Conservation (phyloP, 2,329 filamentous ascomycete species). For the Cytospora mali region DNA sequence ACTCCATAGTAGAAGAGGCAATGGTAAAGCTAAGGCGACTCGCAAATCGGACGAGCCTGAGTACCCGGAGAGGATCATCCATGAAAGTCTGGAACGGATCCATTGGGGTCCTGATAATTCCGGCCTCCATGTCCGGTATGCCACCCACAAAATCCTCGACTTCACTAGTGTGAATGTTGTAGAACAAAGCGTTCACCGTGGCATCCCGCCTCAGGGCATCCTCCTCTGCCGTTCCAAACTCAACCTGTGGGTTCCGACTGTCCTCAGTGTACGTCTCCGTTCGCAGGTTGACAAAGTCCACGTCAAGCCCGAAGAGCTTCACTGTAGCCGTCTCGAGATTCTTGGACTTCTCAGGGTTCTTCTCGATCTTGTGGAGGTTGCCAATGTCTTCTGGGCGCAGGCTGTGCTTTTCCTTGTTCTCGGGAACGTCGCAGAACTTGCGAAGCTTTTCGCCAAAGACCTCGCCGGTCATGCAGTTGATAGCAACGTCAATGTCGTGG, state of each 20-base stretch:
- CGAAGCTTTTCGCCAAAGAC: slow-evolving; percentile 71
- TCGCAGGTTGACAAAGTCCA: slow-evolving; percentile 92
- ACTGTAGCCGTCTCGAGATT: slow-evolving; percentile 91
- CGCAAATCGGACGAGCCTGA: slow-evolving; percentile 87
- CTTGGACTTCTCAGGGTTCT: slow-evolving; percentile 95
- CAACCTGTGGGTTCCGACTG: slow-evolving; percentile 87
- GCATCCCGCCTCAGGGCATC: slow-evolving; percentile 89
- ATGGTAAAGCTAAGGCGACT: slow-evolving; percentile 82
- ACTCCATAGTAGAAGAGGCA: slow-evolving; percentile 65
- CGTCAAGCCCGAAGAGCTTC: slow-evolving; percentile 80
- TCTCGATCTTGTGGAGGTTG: slow-evolving; percentile 82
- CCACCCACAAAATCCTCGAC: slow-evolving; percentile 89
- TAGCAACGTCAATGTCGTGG: slow-evolving; percentile 82
- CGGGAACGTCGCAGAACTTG: slow-evolving; percentile 65
- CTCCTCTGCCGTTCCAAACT: slow-evolving; percentile 89
- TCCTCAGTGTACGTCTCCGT: slow-evolving; percentile 91
- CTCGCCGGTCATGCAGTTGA: slow-evolving; percentile 83
- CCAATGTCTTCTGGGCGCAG: slow-evolving; percentile 64
- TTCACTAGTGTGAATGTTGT: slow-evolving; percentile 77
- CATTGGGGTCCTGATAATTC: slow-evolving; percentile 81
- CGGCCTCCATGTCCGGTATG: slow-evolving; percentile 70
- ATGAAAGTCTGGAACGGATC: slow-evolving; percentile 90
- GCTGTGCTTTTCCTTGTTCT: slow-evolving; percentile 63
- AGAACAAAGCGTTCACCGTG: slow-evolving; percentile 94
- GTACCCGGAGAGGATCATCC: slow-evolving; percentile 86